These are phyloP conservation scores for Hemileccinum hortonii DNA, from an alignment of 1,284 basidiomycete species.

Conservation along the genomic window DNA sequence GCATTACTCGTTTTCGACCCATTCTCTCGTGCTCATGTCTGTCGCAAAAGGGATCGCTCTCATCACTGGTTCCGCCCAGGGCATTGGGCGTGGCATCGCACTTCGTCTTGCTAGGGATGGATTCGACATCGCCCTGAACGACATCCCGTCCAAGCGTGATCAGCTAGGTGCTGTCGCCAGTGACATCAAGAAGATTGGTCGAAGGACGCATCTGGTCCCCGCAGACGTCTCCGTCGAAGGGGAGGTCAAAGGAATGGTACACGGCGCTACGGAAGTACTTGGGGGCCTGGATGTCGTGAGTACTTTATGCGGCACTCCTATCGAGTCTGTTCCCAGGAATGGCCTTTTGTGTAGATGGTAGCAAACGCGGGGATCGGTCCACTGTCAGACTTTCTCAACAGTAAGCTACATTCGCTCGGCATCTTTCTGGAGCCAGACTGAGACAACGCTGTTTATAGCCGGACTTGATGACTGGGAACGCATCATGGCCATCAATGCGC, in stretches of 20 bases:
- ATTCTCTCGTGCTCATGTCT: slow-evolving; percentile 9
- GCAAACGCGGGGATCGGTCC: slow-evolving; percentile 13
- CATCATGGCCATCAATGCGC: slow-evolving; percentile 16
- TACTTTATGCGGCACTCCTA: not conserved
- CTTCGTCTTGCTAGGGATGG: slow-evolving; percentile 14
- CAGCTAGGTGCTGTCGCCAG: slow-evolving; percentile 5
- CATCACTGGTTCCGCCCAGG: slow-evolving; percentile 21
- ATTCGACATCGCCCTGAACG: slow-evolving; percentile 7
- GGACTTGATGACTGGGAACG: slow-evolving; percentile 25
- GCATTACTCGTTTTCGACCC: not conserved
- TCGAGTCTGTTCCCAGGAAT: not conserved
- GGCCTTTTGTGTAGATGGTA: slow-evolving; percentile 12
- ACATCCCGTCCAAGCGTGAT: slow-evolving; percentile 15
- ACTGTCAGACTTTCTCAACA: not conserved
- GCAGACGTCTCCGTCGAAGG: slow-evolving; percentile 13
- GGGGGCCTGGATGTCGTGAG: slow-evolving; percentile 18
- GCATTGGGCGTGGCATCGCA: slow-evolving; percentile 16
- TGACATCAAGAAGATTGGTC: slow-evolving; percentile 18
- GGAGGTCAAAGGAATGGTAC: slow-evolving; percentile 14
- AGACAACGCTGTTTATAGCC: slow-evolving; percentile 13
- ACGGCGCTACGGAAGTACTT: not conserved
- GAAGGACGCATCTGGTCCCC: slow-evolving; percentile 13
- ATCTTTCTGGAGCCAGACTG: not conserved
- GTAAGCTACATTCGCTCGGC: not conserved
- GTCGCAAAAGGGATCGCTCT: slow-evolving; percentile 16